phyloP scores from a whole-genome alignment of 805 yeast species.

The Starmera amethionina region DNA sequence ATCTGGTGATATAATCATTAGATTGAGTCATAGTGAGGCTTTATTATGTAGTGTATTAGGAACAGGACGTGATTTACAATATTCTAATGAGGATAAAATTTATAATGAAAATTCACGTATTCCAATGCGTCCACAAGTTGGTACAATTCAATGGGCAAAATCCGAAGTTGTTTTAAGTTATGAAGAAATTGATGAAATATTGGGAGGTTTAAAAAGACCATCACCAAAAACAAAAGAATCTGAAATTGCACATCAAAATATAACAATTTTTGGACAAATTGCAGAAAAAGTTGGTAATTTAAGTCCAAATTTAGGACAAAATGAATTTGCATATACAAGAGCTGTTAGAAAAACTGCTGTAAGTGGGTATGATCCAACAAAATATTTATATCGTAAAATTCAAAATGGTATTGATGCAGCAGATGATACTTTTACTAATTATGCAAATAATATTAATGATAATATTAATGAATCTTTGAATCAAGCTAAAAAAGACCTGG shows the following conservation, averaged over 20 bases:
- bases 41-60: constrained; percentile 42
- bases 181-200: constrained; percentile 51
- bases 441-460: constrained; percentile 45
- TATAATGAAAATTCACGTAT: constrained; percentile 60
- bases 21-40: constrained; percentile 47
- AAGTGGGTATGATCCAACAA: constrained; percentile 32
- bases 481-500: constrained; percentile 37
- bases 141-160: constrained; percentile 78
- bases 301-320: constrained; percentile 8
- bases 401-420: constrained; percentile 42
- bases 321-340: constrained; percentile 30
- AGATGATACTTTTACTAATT: constrained; percentile 47
- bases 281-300: constrained; percentile 7
- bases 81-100: constrained; percentile 39
- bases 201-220: constrained; percentile 71
- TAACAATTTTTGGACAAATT: constrained; percentile 11
- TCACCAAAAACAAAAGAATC: constrained; percentile 51
- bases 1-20: constrained; percentile 48
- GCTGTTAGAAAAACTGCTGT: constrained; percentile 33
- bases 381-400: constrained; percentile 30
- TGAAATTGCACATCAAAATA: constrained; percentile 37
- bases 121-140: constrained; percentile 73
- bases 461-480: constrained; percentile 42
- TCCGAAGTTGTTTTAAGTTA: constrained; percentile 57
- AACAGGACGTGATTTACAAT: constrained; percentile 19